Conservation (phyloP, 805 yeast species). For the Kuraishia molischiana region DNA sequence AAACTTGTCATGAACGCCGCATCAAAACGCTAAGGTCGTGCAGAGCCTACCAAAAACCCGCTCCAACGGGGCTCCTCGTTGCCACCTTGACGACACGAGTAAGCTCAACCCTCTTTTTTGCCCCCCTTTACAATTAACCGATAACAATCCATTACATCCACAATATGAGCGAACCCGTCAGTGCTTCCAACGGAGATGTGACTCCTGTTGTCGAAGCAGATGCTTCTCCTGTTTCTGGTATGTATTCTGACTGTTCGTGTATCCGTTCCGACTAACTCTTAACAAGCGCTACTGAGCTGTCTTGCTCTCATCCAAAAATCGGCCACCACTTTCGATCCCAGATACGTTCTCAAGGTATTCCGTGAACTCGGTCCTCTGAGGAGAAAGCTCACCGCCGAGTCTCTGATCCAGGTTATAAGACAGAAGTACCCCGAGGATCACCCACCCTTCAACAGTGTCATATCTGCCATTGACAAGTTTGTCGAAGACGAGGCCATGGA, state of each 20-base stretch:
- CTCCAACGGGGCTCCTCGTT: no score
- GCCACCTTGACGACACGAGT: no score
- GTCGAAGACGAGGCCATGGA: constrained; percentile 20
- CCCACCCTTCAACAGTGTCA: constrained; percentile 30
- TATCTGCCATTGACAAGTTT: constrained; percentile 19
- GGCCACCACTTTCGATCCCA: constrained; percentile 59
- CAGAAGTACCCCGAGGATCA: constrained; percentile 43
- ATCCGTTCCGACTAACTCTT: not conserved
- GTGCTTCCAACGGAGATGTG: not conserved
- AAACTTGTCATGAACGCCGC: no score
- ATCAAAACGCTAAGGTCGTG: no score
- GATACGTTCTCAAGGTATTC: constrained; percentile 77
- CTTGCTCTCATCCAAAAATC: constrained; percentile 21
- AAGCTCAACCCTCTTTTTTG: no score
- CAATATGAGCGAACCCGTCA: not conserved
- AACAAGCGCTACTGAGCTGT: not conserved
- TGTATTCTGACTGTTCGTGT: no score
- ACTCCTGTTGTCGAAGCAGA: not conserved
- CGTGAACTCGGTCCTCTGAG: constrained; percentile 76
- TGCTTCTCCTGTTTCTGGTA: not conserved
- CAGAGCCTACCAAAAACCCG: no score
- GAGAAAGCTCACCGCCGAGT: constrained; percentile 43
- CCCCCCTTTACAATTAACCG: no score
- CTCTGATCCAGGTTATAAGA: constrained; percentile 45
- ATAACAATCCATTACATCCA: not conserved